Evolutionary conservation across 2,329 filamentous ascomycete genomes (phyloP).

Genomic region (Neocatenulostroma microsporum): DNA sequence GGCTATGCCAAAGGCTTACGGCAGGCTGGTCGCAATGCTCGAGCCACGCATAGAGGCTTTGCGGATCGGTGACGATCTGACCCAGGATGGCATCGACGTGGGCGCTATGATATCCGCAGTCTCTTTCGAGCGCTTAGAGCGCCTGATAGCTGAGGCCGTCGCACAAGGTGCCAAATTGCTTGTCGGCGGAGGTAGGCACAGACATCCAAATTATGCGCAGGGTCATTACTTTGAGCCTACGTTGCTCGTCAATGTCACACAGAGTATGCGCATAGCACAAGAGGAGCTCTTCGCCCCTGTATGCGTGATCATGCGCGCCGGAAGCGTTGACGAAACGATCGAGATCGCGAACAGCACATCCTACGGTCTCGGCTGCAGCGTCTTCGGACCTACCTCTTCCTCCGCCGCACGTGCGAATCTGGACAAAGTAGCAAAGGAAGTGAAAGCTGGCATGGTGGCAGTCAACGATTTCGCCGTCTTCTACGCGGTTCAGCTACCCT

Average conservation of each 20-base stretch:
- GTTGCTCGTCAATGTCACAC: conserved; percentile 79
- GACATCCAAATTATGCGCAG: conserved; percentile 63
- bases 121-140: conserved; percentile 67
- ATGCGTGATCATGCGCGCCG: conserved; percentile 73
- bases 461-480: conserved; percentile 93
- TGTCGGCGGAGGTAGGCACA: conserved; percentile 64
- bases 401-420: conserved; percentile 51
- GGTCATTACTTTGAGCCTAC: conserved; percentile 94
- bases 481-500: conserved; percentile 90
- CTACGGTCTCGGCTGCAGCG: conserved; percentile 80
- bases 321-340: conserved; percentile 59
- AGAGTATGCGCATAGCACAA: conserved; percentile 76
- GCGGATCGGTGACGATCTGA: conserved; percentile 63
- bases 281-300: conserved; percentile 91
- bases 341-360: conserved; percentile 70
- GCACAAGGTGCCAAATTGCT: conserved; percentile 70
- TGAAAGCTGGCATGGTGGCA: conserved; percentile 82
- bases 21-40: conserved; percentile 61
- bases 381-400: conserved; percentile 58
- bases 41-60: conserved; percentile 66
- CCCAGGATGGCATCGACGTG: conserved; percentile 57
- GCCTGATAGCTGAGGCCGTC: conserved; percentile 69
- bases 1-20: conserved; percentile 67
- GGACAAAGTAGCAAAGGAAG: conserved; percentile 54
- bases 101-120: conserved; percentile 81